Conservation (phyloP, 2,329 filamentous ascomycete species). For the Fusarium tricinctum region DNA sequence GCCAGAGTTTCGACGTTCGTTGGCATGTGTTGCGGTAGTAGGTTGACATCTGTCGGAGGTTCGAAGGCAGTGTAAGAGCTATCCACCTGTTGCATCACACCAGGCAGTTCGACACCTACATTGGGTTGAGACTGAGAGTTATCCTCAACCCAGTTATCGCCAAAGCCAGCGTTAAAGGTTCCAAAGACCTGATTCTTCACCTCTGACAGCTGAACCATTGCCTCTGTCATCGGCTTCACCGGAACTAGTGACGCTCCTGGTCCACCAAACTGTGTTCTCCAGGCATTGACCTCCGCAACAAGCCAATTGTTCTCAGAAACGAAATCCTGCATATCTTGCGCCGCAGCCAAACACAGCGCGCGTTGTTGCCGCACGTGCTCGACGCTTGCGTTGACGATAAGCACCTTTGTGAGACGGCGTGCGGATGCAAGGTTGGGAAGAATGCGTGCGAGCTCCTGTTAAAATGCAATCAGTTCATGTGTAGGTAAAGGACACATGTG, state of each 20-base stretch:
- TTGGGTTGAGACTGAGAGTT: background rate
- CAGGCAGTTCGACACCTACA: background rate
- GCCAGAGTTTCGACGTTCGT: background rate
- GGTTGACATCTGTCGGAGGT: background rate
- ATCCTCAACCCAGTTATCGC: slow-evolving; percentile 16
- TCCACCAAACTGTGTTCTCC: slow-evolving; percentile 14
- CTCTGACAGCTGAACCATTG: slow-evolving; percentile 22
- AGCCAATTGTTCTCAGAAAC: slow-evolving; percentile 8
- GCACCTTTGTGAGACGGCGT: slow-evolving; percentile 26
- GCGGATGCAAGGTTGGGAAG: slow-evolving; percentile 9
- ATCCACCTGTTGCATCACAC: background rate
- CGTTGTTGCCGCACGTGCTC: slow-evolving; percentile 23
- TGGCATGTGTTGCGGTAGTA: background rate
- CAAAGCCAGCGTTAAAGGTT: slow-evolving; percentile 6
- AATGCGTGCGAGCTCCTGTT: slow-evolving; percentile 24
- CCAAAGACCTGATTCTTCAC: slow-evolving; percentile 23
- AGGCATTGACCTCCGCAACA: slow-evolving; percentile 14
- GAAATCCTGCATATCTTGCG: slow-evolving; percentile 11
- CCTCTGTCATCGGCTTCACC: slow-evolving; percentile 13
- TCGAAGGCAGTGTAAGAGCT: background rate
- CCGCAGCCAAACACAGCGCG: background rate
- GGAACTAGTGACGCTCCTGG: background rate
- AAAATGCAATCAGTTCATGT: background rate
- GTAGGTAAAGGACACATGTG: background rate
- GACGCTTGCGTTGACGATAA: slow-evolving; percentile 26